These are phyloP conservation scores for Pythium brachiatum DNA, from an alignment of 352 stramenopile species.

Conservation along the genomic window DNA sequence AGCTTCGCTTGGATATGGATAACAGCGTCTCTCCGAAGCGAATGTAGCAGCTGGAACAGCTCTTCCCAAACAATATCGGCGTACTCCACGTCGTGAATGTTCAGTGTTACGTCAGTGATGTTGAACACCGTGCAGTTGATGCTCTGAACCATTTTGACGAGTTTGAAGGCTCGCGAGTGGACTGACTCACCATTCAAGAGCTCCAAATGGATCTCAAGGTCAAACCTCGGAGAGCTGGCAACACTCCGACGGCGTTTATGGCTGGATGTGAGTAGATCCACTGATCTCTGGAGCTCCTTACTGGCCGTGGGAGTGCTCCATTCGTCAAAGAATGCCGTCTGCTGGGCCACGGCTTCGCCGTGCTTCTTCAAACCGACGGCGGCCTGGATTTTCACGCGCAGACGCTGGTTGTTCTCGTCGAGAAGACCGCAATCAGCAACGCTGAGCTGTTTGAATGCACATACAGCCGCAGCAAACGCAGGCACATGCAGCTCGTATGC, in stretches of 20 bases:
- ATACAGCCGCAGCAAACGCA: background rate
- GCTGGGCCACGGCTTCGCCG: background rate
- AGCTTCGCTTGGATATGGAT: background rate
- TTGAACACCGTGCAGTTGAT: background rate
- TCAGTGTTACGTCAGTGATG: background rate
- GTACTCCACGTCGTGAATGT: background rate
- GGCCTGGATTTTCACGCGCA: background rate
- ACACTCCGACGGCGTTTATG: background rate
- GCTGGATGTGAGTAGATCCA: background rate
- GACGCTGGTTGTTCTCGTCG: background rate
- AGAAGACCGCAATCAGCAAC: background rate
- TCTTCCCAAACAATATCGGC: background rate
- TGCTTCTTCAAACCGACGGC: background rate
- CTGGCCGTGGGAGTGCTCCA: background rate
- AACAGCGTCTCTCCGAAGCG: background rate
- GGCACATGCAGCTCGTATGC: background rate
- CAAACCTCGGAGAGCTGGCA: background rate
- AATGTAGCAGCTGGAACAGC: background rate
- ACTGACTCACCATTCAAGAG: background rate
- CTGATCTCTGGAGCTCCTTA: background rate
- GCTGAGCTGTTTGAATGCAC: background rate
- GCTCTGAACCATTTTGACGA: background rate
- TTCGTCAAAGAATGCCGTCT: background rate
- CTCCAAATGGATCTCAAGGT: background rate
- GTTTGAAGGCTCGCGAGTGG: background rate